A percentile compares a stretch with the other conserved stretches of the same genome.
phyloP scores from a whole-genome alignment of 192 early-diverging fungal genomes.

The Coemansia sp. region DNA sequence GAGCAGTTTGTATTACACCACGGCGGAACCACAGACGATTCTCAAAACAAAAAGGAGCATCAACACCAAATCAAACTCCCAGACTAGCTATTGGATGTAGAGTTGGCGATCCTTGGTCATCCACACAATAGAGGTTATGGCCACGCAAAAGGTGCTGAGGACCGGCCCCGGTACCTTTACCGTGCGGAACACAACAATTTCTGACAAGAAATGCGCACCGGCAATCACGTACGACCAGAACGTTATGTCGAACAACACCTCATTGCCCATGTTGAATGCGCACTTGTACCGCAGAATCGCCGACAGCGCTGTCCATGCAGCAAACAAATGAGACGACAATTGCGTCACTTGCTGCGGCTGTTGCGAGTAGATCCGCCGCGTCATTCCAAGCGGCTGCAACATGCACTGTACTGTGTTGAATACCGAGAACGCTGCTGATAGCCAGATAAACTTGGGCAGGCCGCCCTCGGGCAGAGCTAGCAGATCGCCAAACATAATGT shows the following conservation, averaged over 20 bases:
- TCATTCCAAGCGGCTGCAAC: constrained; percentile 68
- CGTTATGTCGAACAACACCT: constrained; percentile 40
- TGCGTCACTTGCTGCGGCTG: constrained; percentile 66
- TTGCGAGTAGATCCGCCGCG: constrained; percentile 69
- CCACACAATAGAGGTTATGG: constrained; percentile 56
- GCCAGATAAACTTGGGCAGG: constrained; percentile 71
- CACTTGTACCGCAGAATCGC: constrained; percentile 80
- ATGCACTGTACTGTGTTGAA: constrained; percentile 88
- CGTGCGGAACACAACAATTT: constrained; percentile 64
- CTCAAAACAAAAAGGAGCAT: no score
- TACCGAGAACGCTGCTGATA: constrained; percentile 71
- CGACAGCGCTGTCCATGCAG: constrained; percentile 82
- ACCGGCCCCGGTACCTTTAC: constrained; percentile 63
- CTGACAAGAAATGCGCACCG: constrained; percentile 65
- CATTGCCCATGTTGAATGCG: constrained; percentile 78
- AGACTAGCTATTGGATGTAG: constrained; percentile 21
- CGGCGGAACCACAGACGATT: no score
- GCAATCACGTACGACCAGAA: constrained; percentile 74
- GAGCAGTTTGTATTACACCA: no score
- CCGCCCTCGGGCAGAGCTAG: constrained; percentile 46
- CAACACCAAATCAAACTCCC: background rate
- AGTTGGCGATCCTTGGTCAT: constrained; percentile 49
- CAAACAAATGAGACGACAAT: constrained; percentile 81
- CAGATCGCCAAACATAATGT: constrained; percentile 27
- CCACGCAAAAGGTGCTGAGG: constrained; percentile 65